Percentiles rank a stretch among this genome's conserved stretches.
Conservation (phyloP, 768 basidiomycete species). For the Boletus sp. region DNA sequence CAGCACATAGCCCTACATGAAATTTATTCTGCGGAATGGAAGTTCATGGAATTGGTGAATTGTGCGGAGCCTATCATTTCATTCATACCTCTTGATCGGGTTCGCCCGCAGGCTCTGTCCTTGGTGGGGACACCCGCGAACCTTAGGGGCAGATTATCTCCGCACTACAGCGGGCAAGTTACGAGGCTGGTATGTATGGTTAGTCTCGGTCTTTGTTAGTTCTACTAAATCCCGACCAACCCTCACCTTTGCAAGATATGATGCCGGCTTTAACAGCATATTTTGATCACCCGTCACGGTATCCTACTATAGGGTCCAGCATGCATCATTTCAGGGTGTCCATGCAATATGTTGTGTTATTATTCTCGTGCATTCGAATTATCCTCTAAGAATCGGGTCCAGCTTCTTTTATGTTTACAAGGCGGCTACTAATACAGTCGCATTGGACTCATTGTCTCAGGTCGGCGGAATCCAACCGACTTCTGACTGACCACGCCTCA, state of each 20-base stretch:
- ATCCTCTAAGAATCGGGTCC: background rate
- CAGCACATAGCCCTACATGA: background rate
- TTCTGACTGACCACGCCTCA: conserved; percentile 4
- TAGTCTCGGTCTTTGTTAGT: conserved; percentile 6
- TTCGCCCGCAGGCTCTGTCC: background rate
- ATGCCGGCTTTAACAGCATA: background rate
- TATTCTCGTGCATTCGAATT: background rate
- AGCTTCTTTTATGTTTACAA: background rate
- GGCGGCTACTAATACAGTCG: background rate
- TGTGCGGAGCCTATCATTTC: conserved; percentile 17
- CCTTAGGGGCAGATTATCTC: conserved; percentile 17
- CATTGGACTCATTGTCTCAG: background rate
- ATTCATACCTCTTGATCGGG: conserved; percentile 11
- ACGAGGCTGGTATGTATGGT: conserved; percentile 7
- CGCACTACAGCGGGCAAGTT: conserved; percentile 10
- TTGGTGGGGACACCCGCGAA: conserved; percentile 16
- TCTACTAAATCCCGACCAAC: background rate
- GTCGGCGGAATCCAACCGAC: background rate
- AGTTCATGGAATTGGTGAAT: conserved; percentile 10
- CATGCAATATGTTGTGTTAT: background rate
- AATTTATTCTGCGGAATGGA: conserved; percentile 22
- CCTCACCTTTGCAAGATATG: background rate
- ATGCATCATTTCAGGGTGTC: background rate
- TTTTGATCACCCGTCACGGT: background rate
- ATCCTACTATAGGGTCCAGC: background rate